These are phyloP conservation scores for Mucor indicus DNA, from an alignment of 371 early-diverging fungal genomes.

Conservation along the genomic window DNA sequence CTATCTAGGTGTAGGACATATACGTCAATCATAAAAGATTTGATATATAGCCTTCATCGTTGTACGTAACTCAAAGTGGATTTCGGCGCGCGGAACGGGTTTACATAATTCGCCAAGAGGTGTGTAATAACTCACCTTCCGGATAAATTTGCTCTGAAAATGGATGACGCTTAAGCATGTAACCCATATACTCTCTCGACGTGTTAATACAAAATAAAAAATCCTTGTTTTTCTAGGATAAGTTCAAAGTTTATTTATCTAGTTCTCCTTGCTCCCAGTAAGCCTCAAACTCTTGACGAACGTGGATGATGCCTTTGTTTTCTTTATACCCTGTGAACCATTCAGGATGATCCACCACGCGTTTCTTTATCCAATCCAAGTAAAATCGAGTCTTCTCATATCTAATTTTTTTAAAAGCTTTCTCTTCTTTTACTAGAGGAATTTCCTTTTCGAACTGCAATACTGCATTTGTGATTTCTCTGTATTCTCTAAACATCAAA, in stretches of 20 bases:
- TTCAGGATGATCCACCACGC: slow-evolving; percentile 60
- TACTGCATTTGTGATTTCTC: slow-evolving; percentile 80
- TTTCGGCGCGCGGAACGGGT: no score
- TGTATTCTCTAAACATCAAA: slow-evolving; percentile 91
- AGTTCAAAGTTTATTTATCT: no score
- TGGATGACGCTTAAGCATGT: slow-evolving; percentile 71
- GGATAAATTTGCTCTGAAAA: slow-evolving; percentile 72
- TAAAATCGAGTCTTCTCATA: slow-evolving; percentile 67
- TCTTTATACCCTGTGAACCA: slow-evolving; percentile 65
- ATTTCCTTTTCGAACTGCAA: slow-evolving; percentile 20
- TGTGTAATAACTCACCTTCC: slow-evolving; percentile 69
- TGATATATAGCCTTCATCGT: no score
- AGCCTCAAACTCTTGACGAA: slow-evolving; percentile 70
- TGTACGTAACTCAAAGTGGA: no score
- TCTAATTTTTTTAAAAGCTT: not conserved
- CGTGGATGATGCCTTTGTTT: slow-evolving; percentile 77
- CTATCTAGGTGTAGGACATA: no score
- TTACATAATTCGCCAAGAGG: slow-evolving; percentile 67
- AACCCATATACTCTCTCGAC: slow-evolving; percentile 64
- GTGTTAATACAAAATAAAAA: no score
- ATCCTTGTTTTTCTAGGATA: no score
- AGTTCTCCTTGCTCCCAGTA: no score
- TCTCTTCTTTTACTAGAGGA: not conserved
- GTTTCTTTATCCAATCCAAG: slow-evolving; percentile 69
- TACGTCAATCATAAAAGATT: no score